These are phyloP conservation scores for Luvunga scandens DNA, from an alignment of 345 rosid species.

Conservation along the genomic window DNA sequence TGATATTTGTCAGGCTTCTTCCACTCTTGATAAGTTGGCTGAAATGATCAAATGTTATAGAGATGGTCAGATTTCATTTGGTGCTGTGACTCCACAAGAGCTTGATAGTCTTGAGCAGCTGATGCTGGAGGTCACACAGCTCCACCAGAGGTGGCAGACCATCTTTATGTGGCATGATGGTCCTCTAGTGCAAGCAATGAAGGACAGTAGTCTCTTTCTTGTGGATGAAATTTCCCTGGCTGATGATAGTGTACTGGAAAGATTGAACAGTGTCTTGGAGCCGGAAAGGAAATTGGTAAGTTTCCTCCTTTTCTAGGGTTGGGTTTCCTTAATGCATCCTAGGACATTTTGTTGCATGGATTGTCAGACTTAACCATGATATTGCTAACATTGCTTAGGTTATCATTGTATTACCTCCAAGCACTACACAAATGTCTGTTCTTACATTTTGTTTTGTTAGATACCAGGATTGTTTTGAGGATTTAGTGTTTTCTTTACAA, in stretches of 20 bases:
- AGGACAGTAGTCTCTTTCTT: constrained; percentile 77
- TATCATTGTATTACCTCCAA: background rate
- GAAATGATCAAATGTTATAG: constrained; percentile 36
- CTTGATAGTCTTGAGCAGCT: constrained; percentile 52
- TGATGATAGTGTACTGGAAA: constrained; percentile 94
- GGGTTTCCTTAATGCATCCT: background rate
- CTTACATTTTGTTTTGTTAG: background rate
- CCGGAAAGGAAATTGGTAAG: constrained; percentile 82
- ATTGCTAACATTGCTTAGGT: background rate
- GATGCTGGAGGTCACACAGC: constrained; percentile 48
- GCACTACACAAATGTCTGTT: background rate
- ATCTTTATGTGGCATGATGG: constrained; percentile 98
- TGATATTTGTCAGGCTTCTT: constrained; percentile 64
- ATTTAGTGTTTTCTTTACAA: background rate
- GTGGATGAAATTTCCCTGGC: constrained; percentile 98
- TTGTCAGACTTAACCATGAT: background rate
- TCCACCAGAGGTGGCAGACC: constrained; percentile 72
- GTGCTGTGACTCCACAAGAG: constrained; percentile 37
- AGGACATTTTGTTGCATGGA: background rate
- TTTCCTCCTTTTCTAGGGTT: constrained; percentile 5
- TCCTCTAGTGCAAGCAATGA: constrained; percentile 93
- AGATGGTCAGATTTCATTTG: constrained; percentile 36
- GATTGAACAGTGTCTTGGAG: constrained; percentile 93
- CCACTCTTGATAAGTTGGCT: constrained; percentile 46
- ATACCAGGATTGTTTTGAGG: background rate